Percentiles rank a stretch among this genome's conserved stretches.
phyloP scores from a whole-genome alignment of 345 rosid species.

The Hibiscus syriacus region DNA sequence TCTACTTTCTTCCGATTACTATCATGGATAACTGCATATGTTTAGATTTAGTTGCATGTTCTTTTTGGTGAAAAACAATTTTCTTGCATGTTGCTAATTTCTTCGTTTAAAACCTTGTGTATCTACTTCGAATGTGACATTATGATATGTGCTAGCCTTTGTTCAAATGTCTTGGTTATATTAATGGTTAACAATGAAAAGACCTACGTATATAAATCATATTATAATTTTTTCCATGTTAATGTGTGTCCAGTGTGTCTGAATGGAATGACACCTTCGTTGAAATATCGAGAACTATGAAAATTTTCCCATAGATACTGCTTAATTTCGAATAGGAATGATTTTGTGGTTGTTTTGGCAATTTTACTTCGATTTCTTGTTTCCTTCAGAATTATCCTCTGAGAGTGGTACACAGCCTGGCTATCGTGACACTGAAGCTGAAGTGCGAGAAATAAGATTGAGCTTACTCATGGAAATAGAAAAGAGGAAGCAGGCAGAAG shows the following conservation, averaged over 20 bases:
- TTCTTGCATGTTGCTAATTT: neutral
- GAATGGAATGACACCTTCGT: neutral
- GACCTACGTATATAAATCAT: neutral
- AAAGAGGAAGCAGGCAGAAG: slow-evolving; percentile 69
- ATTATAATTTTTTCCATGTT: neutral
- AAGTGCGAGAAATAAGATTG: slow-evolving; percentile 49
- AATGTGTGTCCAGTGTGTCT: neutral
- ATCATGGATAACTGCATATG: neutral
- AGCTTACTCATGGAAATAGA: slow-evolving; percentile 63
- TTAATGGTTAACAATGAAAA: neutral
- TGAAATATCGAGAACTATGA: neutral
- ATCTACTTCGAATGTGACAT: neutral
- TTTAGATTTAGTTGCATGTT: neutral
- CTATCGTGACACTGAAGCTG: slow-evolving; percentile 36
- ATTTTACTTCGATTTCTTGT: neutral
- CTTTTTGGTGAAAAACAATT: neutral
- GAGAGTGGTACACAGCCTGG: slow-evolving; percentile 44
- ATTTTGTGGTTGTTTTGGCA: neutral
- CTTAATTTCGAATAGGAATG: neutral
- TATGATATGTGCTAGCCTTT: neutral
- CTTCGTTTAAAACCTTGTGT: neutral
- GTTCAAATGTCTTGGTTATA: neutral
- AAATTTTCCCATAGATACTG: neutral
- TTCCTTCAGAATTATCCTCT: slow-evolving; percentile 50
- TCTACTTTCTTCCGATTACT: neutral